Percentiles rank a stretch among this genome's conserved stretches.
Evolutionary conservation across 352 stramenopile species (phyloP).

Genomic region (Pythium rishiriense): DNA sequence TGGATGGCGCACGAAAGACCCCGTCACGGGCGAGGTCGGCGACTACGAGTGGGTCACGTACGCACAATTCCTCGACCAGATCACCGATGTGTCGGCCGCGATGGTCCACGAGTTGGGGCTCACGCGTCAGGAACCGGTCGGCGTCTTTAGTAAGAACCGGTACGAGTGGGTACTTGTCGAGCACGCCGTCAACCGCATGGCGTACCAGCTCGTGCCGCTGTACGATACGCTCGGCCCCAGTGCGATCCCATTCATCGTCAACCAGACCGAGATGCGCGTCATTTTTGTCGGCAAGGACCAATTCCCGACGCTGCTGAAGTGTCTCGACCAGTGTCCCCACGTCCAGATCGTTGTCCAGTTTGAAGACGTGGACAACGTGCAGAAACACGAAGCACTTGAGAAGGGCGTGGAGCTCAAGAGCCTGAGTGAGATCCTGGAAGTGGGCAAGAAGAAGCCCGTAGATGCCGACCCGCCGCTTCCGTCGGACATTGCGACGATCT

Average conservation of each 20-base stretch:
- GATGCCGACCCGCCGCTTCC: slow-evolving; percentile 49
- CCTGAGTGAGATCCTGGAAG: slow-evolving; percentile 39
- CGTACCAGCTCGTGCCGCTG: slow-evolving; percentile 67
- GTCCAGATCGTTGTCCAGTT: slow-evolving; percentile 61
- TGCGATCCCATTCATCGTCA: slow-evolving; percentile 69
- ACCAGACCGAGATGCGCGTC: slow-evolving; percentile 67
- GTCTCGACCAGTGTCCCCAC: slow-evolving; percentile 45
- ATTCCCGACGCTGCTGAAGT: slow-evolving; percentile 57
- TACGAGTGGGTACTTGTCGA: slow-evolving; percentile 61
- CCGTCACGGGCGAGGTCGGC: slow-evolving; percentile 33
- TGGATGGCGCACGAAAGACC: slow-evolving; percentile 46
- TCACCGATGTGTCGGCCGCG: slow-evolving; percentile 43
- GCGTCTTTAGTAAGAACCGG: slow-evolving; percentile 74
- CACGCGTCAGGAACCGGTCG: slow-evolving; percentile 51
- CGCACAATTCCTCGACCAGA: slow-evolving; percentile 39
- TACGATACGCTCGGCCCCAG: slow-evolving; percentile 81
- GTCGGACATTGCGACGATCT: slow-evolving; percentile 92
- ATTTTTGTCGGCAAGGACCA: slow-evolving; percentile 60
- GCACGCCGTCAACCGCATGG: slow-evolving; percentile 64
- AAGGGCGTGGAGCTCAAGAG: slow-evolving; percentile 46
- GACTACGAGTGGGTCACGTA: slow-evolving; percentile 65
- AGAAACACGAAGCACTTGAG: slow-evolving; percentile 25
- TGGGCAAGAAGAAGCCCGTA: slow-evolving; percentile 43
- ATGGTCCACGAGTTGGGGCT: slow-evolving; percentile 35
- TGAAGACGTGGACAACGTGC: slow-evolving; percentile 42